Evolutionary conservation across 2,329 filamentous ascomycete genomes (phyloP).

Genomic region (Beauveria bassiana): DNA sequence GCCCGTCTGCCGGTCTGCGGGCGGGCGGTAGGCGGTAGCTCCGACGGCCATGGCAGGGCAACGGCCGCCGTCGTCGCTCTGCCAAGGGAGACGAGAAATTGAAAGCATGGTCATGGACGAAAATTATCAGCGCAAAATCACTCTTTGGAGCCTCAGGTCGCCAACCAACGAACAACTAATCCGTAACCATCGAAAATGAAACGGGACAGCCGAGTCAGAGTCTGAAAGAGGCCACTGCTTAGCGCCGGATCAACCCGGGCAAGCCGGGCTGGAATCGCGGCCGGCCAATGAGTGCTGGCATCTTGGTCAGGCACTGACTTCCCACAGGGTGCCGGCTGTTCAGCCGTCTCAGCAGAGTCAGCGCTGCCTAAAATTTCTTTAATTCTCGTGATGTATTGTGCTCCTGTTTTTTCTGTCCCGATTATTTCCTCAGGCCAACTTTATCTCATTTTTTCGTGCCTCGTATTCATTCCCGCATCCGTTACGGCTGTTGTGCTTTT

Average conservation of each 20-base stretch:
- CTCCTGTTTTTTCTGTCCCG: neutral
- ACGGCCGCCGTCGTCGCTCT: neutral
- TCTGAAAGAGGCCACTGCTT: neutral
- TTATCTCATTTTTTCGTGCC: neutral
- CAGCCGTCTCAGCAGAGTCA: neutral
- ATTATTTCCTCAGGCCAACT: neutral
- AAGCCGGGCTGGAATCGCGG: neutral
- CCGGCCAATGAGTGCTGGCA: neutral
- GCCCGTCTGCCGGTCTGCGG: too few species aligned
- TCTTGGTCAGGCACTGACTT: neutral
- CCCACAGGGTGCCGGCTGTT: neutral
- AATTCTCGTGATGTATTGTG: neutral
- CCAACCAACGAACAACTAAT: neutral
- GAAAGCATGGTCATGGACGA: neutral
- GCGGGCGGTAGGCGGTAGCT: neutral
- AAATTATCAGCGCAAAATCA: neutral
- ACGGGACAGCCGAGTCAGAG: neutral
- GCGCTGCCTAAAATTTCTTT: neutral
- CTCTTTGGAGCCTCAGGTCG: conserved; percentile 3
- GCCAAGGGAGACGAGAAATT: neutral
- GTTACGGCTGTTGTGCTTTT: neutral
- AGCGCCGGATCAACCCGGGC: conserved; percentile 8
- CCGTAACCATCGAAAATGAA: conserved; percentile 1
- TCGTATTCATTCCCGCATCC: neutral
- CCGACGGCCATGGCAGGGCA: neutral